Base-by-base conservation (phyloP, 352 stramenopile genomes). In the Pythium periplocum region DNA sequence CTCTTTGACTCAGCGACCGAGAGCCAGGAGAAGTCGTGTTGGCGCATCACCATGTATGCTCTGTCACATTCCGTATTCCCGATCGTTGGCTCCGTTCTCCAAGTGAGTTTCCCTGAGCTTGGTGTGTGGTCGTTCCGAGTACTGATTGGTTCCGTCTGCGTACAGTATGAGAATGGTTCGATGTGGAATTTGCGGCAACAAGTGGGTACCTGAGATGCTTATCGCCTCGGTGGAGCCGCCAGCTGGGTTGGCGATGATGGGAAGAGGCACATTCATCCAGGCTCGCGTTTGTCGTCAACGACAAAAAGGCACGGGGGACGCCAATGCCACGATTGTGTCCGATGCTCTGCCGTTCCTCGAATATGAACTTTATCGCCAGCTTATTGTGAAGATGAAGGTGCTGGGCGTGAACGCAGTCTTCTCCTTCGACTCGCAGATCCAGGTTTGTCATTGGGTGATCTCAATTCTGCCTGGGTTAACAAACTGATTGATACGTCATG, bases 311-410 rank as follows among this genome's bases (percentile, higher is more conserved):
- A 90, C 76, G 4, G 92, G 90, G 3, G 96, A 99, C 59, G 87
- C 89, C 26, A 98, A 98, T 66, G 96, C 96, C 6, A 96, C 97
- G 9, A 93, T 96, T 50, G 92, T 99, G 2, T 98, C 89, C 4
- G 93, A 99, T 61, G 93, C 91, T 6, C 78, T 99, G 2, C 95
- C 96, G n/a, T 99, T 99, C 57, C 68, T 99, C 30, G 96, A 99
- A 61, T 98, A 98, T 61, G 95, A 99, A 55, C 75, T 99, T 4
- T 97, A 98, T 74, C 90, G 97, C 11, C 96, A 99, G 83, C 62
- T 93, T 6, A 88, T 89, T 31, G 83, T 90, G 5, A 93, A 94
- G 51, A 92, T 94, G 83, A 90, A 88, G 53, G 91, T 98, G 12
- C 68, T 98, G 26, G 96, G 96, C 30, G 86, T 97, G 51, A 99